Evolutionary conservation across 2,329 filamentous ascomycete species (phyloP).

Genomic region (Fusarium globosum): DNA sequence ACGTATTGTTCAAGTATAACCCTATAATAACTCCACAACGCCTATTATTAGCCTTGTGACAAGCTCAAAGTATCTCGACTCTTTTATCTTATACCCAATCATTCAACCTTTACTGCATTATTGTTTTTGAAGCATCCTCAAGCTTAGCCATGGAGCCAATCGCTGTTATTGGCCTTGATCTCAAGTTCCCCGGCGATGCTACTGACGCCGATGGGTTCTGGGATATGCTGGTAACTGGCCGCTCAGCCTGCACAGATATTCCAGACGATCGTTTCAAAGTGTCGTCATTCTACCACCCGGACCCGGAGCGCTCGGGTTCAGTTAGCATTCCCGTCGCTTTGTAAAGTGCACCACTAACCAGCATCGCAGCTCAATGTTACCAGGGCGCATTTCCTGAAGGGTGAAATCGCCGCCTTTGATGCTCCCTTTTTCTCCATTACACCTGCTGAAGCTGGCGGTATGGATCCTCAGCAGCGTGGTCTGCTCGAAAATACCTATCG

Average conservation of each 20-base stretch:
- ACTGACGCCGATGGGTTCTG: slow-evolving; percentile 2
- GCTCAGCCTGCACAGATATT: slow-evolving; percentile 3
- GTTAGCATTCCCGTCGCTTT: neutral
- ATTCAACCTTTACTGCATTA: neutral
- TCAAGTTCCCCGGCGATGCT: slow-evolving; percentile 10
- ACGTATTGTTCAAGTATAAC: accelerated
- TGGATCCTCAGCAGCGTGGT: slow-evolving; percentile 57
- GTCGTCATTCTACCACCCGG: slow-evolving; percentile 6
- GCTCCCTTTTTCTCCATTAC: slow-evolving; percentile 53
- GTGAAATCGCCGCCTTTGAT: slow-evolving; percentile 39
- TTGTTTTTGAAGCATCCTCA: neutral
- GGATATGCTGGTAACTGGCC: slow-evolving; percentile 10
- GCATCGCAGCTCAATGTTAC: neutral
- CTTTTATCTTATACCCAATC: neutral
- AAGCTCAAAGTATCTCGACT: neutral
- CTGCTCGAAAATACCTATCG: slow-evolving; percentile 44
- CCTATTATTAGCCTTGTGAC: neutral
- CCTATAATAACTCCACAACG: neutral
- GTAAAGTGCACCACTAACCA: neutral
- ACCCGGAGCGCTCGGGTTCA: slow-evolving; percentile 5
- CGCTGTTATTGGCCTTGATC: slow-evolving; percentile 7
- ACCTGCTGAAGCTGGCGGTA: slow-evolving; percentile 50
- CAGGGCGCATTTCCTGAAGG: neutral
- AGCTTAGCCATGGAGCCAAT: slow-evolving; percentile 2
- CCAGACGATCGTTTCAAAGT: slow-evolving; percentile 8